Conservation (phyloP, 2,329 filamentous ascomycete species). For the Ceratocystis alfenasii region DNA sequence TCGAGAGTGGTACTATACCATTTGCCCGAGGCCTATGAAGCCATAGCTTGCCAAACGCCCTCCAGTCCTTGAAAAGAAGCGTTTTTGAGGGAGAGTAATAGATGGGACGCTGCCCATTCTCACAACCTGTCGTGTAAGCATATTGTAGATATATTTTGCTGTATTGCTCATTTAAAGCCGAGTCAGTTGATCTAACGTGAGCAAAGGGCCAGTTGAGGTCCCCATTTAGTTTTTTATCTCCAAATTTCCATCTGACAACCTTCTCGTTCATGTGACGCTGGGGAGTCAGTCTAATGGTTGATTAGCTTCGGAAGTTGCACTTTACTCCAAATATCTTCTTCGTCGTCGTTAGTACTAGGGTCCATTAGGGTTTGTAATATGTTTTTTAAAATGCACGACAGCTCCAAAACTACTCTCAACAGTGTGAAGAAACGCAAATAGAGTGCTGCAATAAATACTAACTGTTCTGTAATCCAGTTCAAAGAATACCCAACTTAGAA, state of each 20-base stretch:
- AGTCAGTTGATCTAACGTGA: too few relatives aligned
- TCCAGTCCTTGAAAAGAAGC: constrained; percentile 41
- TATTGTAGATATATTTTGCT: background rate
- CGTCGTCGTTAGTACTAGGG: background rate
- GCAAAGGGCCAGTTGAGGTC: background rate
- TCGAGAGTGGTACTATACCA: constrained; percentile 34
- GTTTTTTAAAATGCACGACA: background rate
- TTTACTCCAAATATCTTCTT: background rate
- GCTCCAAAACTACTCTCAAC: background rate
- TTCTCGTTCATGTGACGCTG: background rate
- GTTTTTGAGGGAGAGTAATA: constrained; percentile 29
- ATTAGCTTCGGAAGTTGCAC: background rate
- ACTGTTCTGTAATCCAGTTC: background rate
- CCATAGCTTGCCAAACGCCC: constrained; percentile 42
- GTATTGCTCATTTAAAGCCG: too few relatives aligned
- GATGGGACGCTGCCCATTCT: background rate
- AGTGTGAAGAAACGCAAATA: background rate
- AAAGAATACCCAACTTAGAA: background rate
- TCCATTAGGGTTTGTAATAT: background rate
- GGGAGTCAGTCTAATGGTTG: background rate
- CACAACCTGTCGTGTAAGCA: background rate
- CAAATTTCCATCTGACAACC: background rate
- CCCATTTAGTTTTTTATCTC: background rate
- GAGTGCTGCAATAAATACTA: background rate
- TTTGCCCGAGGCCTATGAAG: constrained; percentile 50